These are phyloP conservation scores for Phragmites australis DNA, from an alignment of 176 grass and related monocot species.

Conservation along the genomic window DNA sequence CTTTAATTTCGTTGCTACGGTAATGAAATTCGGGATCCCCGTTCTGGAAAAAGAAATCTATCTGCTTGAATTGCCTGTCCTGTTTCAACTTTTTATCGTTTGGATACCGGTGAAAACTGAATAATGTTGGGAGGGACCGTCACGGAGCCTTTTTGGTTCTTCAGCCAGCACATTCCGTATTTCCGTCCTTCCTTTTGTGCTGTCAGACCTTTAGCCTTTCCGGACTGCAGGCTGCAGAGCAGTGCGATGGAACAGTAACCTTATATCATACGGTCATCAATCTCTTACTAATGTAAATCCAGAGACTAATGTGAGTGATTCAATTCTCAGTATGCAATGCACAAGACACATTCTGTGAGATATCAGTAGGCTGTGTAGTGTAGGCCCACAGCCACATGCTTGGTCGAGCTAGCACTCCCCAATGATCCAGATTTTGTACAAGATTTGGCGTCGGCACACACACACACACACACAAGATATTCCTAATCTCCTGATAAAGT, in stretches of 20 bases:
- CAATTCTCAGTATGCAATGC: neutral
- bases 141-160: neutral
- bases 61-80: no score
- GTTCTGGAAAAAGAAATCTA: no score
- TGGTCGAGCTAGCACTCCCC: no score
- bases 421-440: neutral
- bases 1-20: no score
- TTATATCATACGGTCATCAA: neutral
- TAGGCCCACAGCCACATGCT: no score
- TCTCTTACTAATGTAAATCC: neutral
- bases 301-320: no score
- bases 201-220: neutral
- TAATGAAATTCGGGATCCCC: no score
- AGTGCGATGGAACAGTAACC: neutral
- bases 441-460: neutral
- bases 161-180: neutral
- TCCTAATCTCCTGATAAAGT: neutral
- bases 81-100: no score
- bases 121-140: neutral
- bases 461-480: no score
- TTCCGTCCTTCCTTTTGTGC: constrained; percentile 4
- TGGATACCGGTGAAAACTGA: neutral
- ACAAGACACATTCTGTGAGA: neutral
- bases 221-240: no score
- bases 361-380: neutral